Evolutionary conservation across 2,329 filamentous ascomycete genomes (phyloP).

Genomic region (Colletotrichum cereale): DNA sequence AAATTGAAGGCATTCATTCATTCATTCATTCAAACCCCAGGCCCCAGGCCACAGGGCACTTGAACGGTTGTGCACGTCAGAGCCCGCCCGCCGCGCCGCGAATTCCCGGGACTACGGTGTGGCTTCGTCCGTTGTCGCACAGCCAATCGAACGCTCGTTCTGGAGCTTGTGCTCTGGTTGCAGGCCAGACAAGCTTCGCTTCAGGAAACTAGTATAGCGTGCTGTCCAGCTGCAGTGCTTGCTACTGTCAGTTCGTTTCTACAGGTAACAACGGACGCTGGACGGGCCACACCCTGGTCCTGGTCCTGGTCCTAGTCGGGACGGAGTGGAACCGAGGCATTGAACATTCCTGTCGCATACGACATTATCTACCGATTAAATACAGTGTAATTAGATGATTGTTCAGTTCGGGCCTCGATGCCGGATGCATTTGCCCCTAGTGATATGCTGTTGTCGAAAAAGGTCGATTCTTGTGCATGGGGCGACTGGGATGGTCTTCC

Average conservation of each 20-base stretch:
- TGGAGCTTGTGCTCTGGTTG: conserved; percentile 40
- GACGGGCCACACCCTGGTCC: background rate
- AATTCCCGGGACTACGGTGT: conserved; percentile 27
- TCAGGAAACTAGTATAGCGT: background rate
- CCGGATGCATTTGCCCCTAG: background rate
- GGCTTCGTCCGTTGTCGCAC: conserved; percentile 20
- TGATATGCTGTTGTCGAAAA: too few relatives aligned
- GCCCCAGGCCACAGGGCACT: background rate
- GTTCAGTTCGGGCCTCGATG: background rate
- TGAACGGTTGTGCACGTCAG: conserved; percentile 38
- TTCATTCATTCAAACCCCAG: background rate
- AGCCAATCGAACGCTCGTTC: conserved; percentile 26
- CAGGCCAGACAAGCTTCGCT: conserved; percentile 29
- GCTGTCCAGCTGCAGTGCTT: background rate
- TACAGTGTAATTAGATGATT: too few relatives aligned
- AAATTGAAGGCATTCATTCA: conserved; percentile 30
- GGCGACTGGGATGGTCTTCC: background rate
- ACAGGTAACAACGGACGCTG: too few relatives aligned
- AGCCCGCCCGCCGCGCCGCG: conserved; percentile 26
- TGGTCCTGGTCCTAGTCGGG: background rate
- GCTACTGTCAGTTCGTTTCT: too few relatives aligned
- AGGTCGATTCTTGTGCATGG: background rate
- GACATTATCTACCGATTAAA: too few relatives aligned
- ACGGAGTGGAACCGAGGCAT: background rate
- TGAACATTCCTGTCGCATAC: background rate